phyloP scores from a whole-genome alignment of 208 protist species.

The Porcisia deanei region DNA sequence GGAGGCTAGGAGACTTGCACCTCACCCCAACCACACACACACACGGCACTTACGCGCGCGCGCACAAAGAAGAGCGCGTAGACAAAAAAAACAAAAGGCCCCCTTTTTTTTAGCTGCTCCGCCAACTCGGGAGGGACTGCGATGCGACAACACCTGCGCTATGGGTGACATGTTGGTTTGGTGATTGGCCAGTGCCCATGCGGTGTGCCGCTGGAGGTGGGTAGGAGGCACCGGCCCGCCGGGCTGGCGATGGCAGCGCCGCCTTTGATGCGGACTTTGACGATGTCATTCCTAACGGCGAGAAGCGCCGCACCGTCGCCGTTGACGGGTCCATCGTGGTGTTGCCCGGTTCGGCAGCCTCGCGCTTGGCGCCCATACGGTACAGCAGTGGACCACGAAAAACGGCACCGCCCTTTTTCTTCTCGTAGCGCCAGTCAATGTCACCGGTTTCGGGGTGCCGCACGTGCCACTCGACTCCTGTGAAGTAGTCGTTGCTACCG shows the following conservation, averaged over 20 bases:
- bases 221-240: neutral
- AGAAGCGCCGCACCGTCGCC: constrained; percentile 26
- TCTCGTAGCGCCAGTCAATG: constrained; percentile 89
- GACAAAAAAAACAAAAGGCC: no score
- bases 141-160: neutral
- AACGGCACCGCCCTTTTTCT: constrained; percentile 64
- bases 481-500: constrained; percentile 76
- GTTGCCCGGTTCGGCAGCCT: constrained; percentile 53
- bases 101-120: constrained; percentile 32
- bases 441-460: constrained; percentile 77
- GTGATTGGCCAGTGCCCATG: neutral
- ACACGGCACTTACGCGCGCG: neutral
- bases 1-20: neutral
- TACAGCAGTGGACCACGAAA: constrained; percentile 82
- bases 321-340: constrained; percentile 57
- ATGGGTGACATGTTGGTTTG: neutral
- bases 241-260: constrained; percentile 9
- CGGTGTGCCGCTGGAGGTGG: neutral
- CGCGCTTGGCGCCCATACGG: constrained; percentile 56
- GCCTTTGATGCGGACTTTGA: neutral
- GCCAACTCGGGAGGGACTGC: constrained; percentile 20
- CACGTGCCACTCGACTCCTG: constrained; percentile 66
- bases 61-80: neutral
- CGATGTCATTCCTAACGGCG: constrained; percentile 2
- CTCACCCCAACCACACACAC: neutral